Evolutionary conservation across 106 monocot genomes (phyloP), one percentile per base, ranked within the genome.

Genomic region (Vanilla planifolia): DNA sequence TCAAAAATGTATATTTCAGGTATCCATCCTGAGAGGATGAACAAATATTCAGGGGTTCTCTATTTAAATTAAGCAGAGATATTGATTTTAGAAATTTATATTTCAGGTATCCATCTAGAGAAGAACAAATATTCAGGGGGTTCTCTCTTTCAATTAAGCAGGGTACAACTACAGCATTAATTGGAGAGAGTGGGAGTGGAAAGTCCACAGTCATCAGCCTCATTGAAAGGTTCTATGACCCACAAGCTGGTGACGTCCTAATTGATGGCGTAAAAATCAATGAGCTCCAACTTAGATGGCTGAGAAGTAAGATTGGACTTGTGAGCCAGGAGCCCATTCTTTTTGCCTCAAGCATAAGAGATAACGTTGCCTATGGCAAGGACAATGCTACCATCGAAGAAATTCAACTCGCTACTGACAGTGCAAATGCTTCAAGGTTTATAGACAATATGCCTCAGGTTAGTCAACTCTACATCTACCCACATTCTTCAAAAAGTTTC

Each of bases 371-470:
- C 29, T 79, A 79, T 61, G 79, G 79, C 21, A 79, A 79, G 28
- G 73, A 74, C 6, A 59, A 46, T 46, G 73, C 73, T 14, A 79
- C 79, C 23, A 65, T 9, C 39, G 79, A 73, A 60, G 79, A 79
- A 51, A 73, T 79, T 6, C 68, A 22, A 64, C 53, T 43, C 47
- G 73, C 79, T 29, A 51, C 64, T 39, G 70, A 73, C 16, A 68
- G 73, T 36, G 79, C 79, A 25, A 79, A 74, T 79, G 79, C 79
- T 53, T 59, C 73, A 14, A 79, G 56, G 24, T 79, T 79, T 51
- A 77, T 82, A 10, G 82, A 82, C 42, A 77, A 73, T 43, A 59
- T 82, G 70, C 82, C 82, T 57, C 55, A 76, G 80, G 80, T 80
- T 26, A 13, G 28, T 27, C 8, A 21, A 21, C n/a, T 21, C 47